A percentile compares a stretch with the other conserved stretches of the same genome.
Evolutionary conservation across 2,329 filamentous ascomycete genomes (phyloP).

Genomic region (Tolypocladium cylindrosporum): DNA sequence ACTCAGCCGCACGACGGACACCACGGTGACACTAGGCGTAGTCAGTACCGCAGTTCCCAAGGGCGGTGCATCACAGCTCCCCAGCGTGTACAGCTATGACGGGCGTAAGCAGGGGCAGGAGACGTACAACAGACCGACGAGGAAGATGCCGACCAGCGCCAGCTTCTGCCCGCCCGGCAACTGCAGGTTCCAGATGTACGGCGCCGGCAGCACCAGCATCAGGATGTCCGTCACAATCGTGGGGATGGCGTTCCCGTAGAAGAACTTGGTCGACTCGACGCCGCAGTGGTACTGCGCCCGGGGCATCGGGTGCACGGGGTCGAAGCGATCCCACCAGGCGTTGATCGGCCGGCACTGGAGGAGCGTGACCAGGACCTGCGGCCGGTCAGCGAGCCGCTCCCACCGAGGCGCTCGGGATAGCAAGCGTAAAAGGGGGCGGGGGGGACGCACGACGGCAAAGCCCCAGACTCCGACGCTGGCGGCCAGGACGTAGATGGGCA

Average conservation of each 20-base stretch:
- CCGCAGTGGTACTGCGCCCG: slow-evolving; percentile 6
- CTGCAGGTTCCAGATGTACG: slow-evolving; percentile 15
- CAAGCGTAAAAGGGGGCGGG: neutral
- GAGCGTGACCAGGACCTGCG: slow-evolving; percentile 8
- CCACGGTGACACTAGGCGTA: slow-evolving; percentile 5
- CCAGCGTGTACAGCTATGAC: neutral
- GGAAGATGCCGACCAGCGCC: slow-evolving; percentile 13
- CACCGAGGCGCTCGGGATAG: neutral
- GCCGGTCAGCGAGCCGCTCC: neutral
- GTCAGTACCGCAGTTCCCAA: neutral
- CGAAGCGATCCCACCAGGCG: slow-evolving; percentile 11
- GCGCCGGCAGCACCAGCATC: slow-evolving; percentile 17
- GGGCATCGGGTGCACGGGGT: slow-evolving; percentile 6
- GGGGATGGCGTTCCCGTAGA: slow-evolving; percentile 16
- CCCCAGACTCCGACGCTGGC: slow-evolving; percentile 9
- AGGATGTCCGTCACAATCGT: slow-evolving; percentile 16
- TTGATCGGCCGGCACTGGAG: slow-evolving; percentile 9
- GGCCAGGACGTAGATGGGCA: slow-evolving; percentile 9
- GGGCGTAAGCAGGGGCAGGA: neutral
- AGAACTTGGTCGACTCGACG: slow-evolving; percentile 12
- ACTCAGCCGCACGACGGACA: slow-evolving; percentile 8
- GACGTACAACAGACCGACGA: slow-evolving; percentile 14
- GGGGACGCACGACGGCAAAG: slow-evolving; percentile 9
- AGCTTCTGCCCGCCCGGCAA: slow-evolving; percentile 13
- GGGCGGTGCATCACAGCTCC: neutral